Evolutionary conservation across 2,329 filamentous ascomycete genomes (phyloP).

Genomic region (Microascus cirrosus): DNA sequence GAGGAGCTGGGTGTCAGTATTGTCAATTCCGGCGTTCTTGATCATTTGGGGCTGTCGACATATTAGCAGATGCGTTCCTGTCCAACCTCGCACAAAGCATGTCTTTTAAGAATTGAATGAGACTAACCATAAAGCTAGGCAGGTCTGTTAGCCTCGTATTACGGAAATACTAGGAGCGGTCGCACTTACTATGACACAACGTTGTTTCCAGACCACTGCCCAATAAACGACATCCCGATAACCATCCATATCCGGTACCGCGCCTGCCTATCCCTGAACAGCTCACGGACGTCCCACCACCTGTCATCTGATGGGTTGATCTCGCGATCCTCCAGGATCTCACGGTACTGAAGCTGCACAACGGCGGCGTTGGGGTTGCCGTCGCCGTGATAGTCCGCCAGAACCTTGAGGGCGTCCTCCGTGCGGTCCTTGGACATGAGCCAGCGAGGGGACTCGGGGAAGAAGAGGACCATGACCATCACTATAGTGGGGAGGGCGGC

Average conservation of each 20-base stretch:
- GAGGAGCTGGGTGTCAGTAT: constrained; percentile 8
- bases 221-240: constrained; percentile 53
- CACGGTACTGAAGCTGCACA: constrained; percentile 54
- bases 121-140: constrained; percentile 18
- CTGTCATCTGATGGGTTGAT: constrained; percentile 39
- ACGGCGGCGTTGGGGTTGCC: constrained; percentile 45
- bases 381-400: constrained; percentile 53
- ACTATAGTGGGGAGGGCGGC: not conserved
- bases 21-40: not conserved
- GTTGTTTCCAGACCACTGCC: constrained; percentile 58
- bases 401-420: constrained; percentile 48
- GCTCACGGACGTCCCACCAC: constrained; percentile 45
- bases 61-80: no score
- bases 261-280: constrained; percentile 52
- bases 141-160: constrained; percentile 46
- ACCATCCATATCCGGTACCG: constrained; percentile 51
- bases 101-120: not conserved
- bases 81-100: no score
- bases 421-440: constrained; percentile 52
- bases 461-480: not conserved
- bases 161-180: constrained; percentile 31
- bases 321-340: constrained; percentile 53
- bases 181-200: constrained; percentile 58
- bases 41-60: not conserved
- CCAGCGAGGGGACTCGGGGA: constrained; percentile 57